phyloP scores from a whole-genome alignment of 2,329 filamentous ascomycete species.

The Lachnellula hyalina region DNA sequence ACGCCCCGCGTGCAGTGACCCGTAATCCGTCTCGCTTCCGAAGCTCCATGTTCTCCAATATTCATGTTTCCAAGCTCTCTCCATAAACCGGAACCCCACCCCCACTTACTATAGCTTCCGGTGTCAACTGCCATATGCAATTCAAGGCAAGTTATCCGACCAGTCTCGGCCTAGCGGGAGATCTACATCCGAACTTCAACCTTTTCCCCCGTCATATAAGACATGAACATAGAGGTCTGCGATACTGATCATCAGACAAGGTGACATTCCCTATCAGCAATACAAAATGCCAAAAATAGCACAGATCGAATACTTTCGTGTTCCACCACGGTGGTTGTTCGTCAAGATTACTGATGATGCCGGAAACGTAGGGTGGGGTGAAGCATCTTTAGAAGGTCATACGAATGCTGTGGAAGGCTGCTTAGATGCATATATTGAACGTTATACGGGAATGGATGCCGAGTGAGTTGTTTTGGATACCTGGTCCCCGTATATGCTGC shows the following conservation, averaged over 20 bases:
- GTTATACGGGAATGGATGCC: slow-evolving; percentile 63
- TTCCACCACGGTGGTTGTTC: slow-evolving; percentile 71
- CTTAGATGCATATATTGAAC: slow-evolving; percentile 58
- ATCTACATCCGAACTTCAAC: not conserved
- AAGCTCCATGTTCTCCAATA: too few relatives aligned
- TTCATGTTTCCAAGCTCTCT: not conserved
- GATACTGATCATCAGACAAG: not conserved
- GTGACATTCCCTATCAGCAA: not conserved
- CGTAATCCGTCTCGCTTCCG: not conserved
- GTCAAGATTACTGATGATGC: slow-evolving; percentile 68
- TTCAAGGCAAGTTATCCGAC: not conserved
- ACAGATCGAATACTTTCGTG: slow-evolving; percentile 66
- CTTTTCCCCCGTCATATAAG: not conserved
- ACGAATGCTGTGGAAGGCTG: slow-evolving; percentile 69
- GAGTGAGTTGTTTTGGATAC: slow-evolving; percentile 44
- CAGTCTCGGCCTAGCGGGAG: not conserved
- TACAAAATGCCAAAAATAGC: slow-evolving; percentile 56
- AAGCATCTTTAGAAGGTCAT: slow-evolving; percentile 69
- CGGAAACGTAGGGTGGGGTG: slow-evolving; percentile 65
- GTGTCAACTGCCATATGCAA: not conserved
- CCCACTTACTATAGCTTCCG: not conserved
- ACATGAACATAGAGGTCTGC: not conserved
- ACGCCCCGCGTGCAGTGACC: not conserved
- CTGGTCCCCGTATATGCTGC: not conserved
- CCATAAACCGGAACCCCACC: not conserved